These are phyloP conservation scores for Linum usitatissimum DNA, from an alignment of 345 rosid species.

Conservation along the genomic window DNA sequence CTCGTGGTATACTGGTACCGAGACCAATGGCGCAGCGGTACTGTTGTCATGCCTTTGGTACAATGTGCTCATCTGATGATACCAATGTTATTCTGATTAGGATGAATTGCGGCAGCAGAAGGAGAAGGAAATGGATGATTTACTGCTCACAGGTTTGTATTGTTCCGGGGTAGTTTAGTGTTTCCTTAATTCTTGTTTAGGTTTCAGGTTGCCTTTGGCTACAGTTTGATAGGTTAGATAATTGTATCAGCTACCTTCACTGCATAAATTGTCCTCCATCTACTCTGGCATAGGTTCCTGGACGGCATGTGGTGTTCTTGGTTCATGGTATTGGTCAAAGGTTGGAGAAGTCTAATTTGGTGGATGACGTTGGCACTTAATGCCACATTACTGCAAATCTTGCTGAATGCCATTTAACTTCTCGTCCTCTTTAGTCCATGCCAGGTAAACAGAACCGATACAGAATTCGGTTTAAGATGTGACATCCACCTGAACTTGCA, in stretches of 20 bases:
- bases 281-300: slow-evolving; percentile 66
- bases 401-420: slow-evolving; percentile 63
- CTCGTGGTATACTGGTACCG: no score
- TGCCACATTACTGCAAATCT: slow-evolving; percentile 75
- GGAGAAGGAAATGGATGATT: slow-evolving; percentile 95
- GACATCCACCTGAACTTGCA: neutral
- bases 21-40: slow-evolving; percentile 9
- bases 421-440: slow-evolving; percentile 89
- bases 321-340: slow-evolving; percentile 98
- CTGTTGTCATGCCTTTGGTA: neutral
- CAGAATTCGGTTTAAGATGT: neutral
- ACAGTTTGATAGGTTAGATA: neutral
- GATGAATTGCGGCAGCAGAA: slow-evolving; percentile 76
- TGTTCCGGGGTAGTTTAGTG: slow-evolving; percentile 7
- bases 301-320: slow-evolving; percentile 90
- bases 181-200: neutral
- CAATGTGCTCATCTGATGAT: neutral
- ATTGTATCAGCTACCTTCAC: neutral
- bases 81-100: slow-evolving; percentile 23
- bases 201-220: neutral
- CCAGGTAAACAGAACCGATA: slow-evolving; percentile 41
- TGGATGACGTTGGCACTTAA: slow-evolving; percentile 81
- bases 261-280: slow-evolving; percentile 9
- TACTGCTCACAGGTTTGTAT: slow-evolving; percentile 81
- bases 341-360: slow-evolving; percentile 92